phyloP scores from a whole-genome alignment of 1,284 basidiomycete genomes.

The Leccinum holopus region DNA sequence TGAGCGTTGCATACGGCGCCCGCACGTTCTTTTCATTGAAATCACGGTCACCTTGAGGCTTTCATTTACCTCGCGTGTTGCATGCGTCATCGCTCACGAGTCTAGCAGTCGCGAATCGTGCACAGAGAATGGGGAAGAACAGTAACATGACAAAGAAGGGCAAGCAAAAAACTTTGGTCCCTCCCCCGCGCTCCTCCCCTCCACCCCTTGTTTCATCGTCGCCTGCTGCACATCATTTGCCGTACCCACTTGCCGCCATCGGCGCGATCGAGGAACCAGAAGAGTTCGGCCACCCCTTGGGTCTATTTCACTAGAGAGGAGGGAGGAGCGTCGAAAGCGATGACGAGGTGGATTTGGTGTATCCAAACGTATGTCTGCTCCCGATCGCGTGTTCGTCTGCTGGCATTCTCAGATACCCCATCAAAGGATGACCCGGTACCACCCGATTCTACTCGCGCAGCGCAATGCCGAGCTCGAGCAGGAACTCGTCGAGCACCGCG shows the following conservation, averaged over 20 bases:
- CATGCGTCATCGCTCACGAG: constrained; percentile 30
- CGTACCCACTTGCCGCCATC: constrained; percentile 20
- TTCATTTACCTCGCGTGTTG: constrained; percentile 31
- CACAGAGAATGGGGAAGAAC: constrained; percentile 31
- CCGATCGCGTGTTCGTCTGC: too few relatives aligned
- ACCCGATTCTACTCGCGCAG: constrained; percentile 31
- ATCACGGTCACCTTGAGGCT: constrained; percentile 24
- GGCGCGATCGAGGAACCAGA: constrained; percentile 31
- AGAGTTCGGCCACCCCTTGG: constrained; percentile 23
- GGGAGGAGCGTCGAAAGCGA: too few relatives aligned
- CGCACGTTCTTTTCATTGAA: constrained; percentile 13
- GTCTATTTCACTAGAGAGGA: constrained; percentile 14
- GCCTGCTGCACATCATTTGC: constrained; percentile 30
- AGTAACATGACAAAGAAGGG: constrained; percentile 34
- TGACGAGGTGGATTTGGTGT: too few relatives aligned
- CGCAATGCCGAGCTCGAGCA: constrained; percentile 46
- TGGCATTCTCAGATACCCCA: too few relatives aligned
- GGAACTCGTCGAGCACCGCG: constrained; percentile 42
- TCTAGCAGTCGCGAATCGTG: constrained; percentile 19
- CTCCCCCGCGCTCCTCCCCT: constrained; percentile 7
- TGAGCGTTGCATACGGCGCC: constrained; percentile 2
- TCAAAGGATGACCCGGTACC: too few relatives aligned
- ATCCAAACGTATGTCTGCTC: too few relatives aligned
- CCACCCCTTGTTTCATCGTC: constrained; percentile 24
- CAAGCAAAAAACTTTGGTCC: constrained; percentile 33